Evolutionary conservation across 2,329 filamentous ascomycete species (phyloP).

Genomic region (Dendryphion nanum): DNA sequence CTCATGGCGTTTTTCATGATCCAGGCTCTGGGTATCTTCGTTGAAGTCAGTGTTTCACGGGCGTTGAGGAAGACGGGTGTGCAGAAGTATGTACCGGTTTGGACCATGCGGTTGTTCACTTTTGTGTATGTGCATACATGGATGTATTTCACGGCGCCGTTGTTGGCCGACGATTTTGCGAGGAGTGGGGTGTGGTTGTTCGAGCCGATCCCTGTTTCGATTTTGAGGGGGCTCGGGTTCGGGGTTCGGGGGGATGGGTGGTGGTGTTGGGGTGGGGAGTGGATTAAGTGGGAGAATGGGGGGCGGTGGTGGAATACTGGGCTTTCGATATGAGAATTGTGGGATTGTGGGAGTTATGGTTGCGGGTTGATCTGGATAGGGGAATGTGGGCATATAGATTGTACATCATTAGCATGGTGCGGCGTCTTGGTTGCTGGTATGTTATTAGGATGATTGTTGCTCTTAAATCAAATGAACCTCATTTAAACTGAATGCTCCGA

Average conservation of each 20-base stretch:
- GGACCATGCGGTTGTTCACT: conserved; percentile 56
- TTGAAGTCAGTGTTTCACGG: conserved; percentile 46
- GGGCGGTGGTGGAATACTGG: conserved; percentile 64
- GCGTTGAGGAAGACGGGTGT: too few relatives aligned
- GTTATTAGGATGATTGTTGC: too few relatives aligned
- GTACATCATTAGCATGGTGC: too few relatives aligned
- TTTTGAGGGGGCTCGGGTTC: conserved; percentile 64
- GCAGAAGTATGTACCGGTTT: conserved; percentile 42
- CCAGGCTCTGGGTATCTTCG: conserved; percentile 63
- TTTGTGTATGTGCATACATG: conserved; percentile 62
- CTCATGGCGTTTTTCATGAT: conserved; percentile 70
- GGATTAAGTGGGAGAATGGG: conserved; percentile 60
- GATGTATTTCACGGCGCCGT: conserved; percentile 64
- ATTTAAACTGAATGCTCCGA: too few relatives aligned
- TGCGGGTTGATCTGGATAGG: too few relatives aligned
- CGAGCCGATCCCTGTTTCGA: conserved; percentile 77
- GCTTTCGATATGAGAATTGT: conserved; percentile 36
- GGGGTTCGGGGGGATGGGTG: conserved; percentile 61
- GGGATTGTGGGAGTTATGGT: background rate
- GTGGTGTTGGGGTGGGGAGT: conserved; percentile 54
- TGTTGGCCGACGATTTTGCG: conserved; percentile 75
- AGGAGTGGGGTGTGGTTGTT: conserved; percentile 73
- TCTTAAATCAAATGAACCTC: too few relatives aligned
- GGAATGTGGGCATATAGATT: too few relatives aligned
- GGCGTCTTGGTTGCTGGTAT: too few relatives aligned